phyloP scores from a whole-genome alignment of 2,329 filamentous ascomycete genomes.

The Pseudogymnoascus sp. region DNA sequence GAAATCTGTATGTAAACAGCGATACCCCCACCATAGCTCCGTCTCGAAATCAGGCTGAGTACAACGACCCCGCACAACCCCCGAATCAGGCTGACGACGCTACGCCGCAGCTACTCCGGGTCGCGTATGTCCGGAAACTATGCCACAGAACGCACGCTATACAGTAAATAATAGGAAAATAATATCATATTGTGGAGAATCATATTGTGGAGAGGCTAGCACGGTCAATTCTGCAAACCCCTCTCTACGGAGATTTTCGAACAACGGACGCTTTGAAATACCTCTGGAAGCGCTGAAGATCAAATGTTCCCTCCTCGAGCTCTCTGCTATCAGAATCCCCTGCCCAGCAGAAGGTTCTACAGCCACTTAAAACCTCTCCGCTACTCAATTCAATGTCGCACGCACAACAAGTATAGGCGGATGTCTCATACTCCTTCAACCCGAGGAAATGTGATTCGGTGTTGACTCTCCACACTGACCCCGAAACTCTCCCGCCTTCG shows the following conservation, averaged over 20 bases:
- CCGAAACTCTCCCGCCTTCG: neutral
- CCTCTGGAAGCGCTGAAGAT: conserved; percentile 4
- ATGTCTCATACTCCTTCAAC: neutral
- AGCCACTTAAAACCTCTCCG: neutral
- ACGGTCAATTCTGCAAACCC: neutral
- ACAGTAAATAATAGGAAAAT: neutral
- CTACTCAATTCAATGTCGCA: neutral
- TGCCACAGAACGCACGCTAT: neutral
- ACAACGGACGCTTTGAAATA: neutral
- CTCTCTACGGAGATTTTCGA: conserved; percentile 3
- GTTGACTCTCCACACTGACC: neutral
- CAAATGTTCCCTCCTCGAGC: neutral
- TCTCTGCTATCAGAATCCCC: neutral
- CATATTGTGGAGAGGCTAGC: conserved; percentile 1
- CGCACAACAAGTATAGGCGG: neutral
- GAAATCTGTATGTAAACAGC: neutral
- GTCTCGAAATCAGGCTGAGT: conserved; percentile 6
- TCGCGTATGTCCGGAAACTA: neutral
- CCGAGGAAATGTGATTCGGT: neutral
- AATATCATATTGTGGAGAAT: conserved; percentile 5
- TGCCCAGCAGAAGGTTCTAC: conserved; percentile 3
- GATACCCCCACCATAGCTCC: conserved; percentile 7
- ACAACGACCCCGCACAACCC: neutral
- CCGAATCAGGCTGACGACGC: neutral
- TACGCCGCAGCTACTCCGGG: neutral